Evolutionary conservation across 495 filamentous ascomycete species (phyloP).

Genomic region (Lophiotrema nucula): DNA sequence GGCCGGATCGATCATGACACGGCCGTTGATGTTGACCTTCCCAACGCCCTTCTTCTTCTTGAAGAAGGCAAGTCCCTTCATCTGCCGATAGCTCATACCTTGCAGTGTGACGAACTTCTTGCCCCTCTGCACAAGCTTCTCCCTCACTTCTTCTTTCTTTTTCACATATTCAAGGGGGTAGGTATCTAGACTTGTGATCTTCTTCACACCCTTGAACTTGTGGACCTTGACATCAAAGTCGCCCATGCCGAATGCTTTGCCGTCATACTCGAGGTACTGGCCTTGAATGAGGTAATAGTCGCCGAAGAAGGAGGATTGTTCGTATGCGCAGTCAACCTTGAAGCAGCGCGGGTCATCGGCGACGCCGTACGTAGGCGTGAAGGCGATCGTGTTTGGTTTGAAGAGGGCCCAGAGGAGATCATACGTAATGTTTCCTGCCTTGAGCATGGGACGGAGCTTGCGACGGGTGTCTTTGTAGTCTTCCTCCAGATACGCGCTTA

Average conservation of each 20-base stretch:
- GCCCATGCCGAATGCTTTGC: slow-evolving; percentile 69
- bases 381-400: slow-evolving; percentile 85
- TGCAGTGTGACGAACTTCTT: slow-evolving; percentile 77
- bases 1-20: slow-evolving; percentile 87
- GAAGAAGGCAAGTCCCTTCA: slow-evolving; percentile 78
- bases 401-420: slow-evolving; percentile 84
- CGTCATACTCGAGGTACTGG: slow-evolving; percentile 80
- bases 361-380: slow-evolving; percentile 75
- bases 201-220: slow-evolving; percentile 77
- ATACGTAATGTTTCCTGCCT: slow-evolving; percentile 84
- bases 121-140: slow-evolving; percentile 76
- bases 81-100: slow-evolving; percentile 83
- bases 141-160: slow-evolving; percentile 62
- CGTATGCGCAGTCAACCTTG: slow-evolving; percentile 79
- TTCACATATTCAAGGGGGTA: slow-evolving; percentile 85
- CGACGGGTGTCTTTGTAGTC: slow-evolving; percentile 80
- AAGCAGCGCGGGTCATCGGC: slow-evolving; percentile 84
- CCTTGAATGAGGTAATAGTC: slow-evolving; percentile 82
- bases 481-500: slow-evolving; percentile 76
- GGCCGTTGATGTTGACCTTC: slow-evolving; percentile 87
- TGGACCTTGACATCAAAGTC: slow-evolving; percentile 71
- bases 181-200: slow-evolving; percentile 73
- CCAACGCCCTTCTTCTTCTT: slow-evolving; percentile 77
- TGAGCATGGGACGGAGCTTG: slow-evolving; percentile 77
- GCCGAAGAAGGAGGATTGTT: slow-evolving; percentile 61